Evolutionary conservation across 202 grass and related monocot genomes (phyloP), one percentile per base, ranked within the genome.

Genomic region (Dendrocalamus latiflorus): DNA sequence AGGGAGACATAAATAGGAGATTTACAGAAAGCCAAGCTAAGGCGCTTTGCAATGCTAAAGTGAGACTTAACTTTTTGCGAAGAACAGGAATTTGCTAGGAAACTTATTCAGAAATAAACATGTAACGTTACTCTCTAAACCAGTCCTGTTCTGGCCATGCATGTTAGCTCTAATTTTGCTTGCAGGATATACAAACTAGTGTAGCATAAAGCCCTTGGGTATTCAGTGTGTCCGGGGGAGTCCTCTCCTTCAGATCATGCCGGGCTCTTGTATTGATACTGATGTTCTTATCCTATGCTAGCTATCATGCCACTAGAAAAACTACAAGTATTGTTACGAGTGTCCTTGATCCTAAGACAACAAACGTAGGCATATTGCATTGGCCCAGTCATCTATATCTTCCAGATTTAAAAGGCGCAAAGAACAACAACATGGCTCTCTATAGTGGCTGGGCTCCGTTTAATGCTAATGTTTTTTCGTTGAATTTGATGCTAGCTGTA

Each of bases 211-310:
- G 62, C 93, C 95, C 43, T 24, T 85, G 37, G 93, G 95, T 25
- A 74, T 95, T 68, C 74, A 78, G 13, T 74, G 70, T 68, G 68
- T 81, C 44, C 78, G 26, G 61, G 91, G 89, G 11, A 75, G 73
- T 49, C 67, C 71, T 36, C 28, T 85, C 89, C 59, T 86, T 91
- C 87, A 92, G 79, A 93, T 91, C 91, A 59, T 93, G 87, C n/a
- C 89, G 89, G 78, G 76, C 81, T 43, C 82, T 93, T 58, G 95
- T 95, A 10, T 74, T 98, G 28, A 30, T 30, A 30, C 28, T 30
- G 28, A 30, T 3, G 28, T 30, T 30, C 28, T 30, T 30, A 30
- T 30, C 28, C 28, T 30, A 30, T 30, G 28, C 28, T 30, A 30
- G 28, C 28, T 30, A 30, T 30, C 28, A 30, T 30, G 28, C 28